Percentiles rank a stretch among this genome's conserved stretches.
Evolutionary conservation across 495 filamentous ascomycete species (phyloP).

Genomic region (Amniculicola lignicola): DNA sequence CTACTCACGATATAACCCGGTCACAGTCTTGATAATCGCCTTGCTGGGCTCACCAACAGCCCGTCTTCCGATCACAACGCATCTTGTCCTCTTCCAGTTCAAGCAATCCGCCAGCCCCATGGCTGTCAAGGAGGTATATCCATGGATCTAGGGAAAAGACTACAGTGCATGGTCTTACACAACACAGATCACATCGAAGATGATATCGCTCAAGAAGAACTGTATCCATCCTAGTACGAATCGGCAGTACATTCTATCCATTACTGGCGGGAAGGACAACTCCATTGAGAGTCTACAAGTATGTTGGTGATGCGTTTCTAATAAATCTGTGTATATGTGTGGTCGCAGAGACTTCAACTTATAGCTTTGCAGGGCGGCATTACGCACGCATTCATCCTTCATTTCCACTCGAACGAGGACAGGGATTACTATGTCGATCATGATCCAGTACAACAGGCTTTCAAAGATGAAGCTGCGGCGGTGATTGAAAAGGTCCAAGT

Average conservation of each 20-base stretch:
- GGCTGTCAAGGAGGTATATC: slow-evolving; percentile 20
- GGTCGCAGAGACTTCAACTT: too few relatives aligned
- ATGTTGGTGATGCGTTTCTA: too few relatives aligned
- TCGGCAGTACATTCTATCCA: slow-evolving; percentile 39
- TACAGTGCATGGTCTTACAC: background rate
- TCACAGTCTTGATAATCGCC: background rate
- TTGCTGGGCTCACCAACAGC: background rate
- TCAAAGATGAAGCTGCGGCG: slow-evolving; percentile 38
- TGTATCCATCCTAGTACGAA: slow-evolving; percentile 31
- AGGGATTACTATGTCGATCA: slow-evolving; percentile 47
- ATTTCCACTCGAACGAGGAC: slow-evolving; percentile 35
- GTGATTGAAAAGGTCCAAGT: slow-evolving; percentile 46
- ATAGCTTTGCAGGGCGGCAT: slow-evolving; percentile 39
- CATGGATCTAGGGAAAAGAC: background rate
- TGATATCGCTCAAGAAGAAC: slow-evolving; percentile 35
- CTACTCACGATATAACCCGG: background rate
- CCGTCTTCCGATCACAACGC: background rate
- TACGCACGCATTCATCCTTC: slow-evolving; percentile 47
- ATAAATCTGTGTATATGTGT: too few relatives aligned
- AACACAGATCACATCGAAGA: slow-evolving; percentile 24
- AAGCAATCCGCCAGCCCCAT: slow-evolving; percentile 7
- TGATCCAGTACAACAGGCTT: slow-evolving; percentile 45
- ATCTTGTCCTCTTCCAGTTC: slow-evolving; percentile 29
- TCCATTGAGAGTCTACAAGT: slow-evolving; percentile 27
- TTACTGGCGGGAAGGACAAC: slow-evolving; percentile 24